Evolutionary conservation across 495 filamentous ascomycete genomes (phyloP).

Genomic region (Tetracladium setigerum): DNA sequence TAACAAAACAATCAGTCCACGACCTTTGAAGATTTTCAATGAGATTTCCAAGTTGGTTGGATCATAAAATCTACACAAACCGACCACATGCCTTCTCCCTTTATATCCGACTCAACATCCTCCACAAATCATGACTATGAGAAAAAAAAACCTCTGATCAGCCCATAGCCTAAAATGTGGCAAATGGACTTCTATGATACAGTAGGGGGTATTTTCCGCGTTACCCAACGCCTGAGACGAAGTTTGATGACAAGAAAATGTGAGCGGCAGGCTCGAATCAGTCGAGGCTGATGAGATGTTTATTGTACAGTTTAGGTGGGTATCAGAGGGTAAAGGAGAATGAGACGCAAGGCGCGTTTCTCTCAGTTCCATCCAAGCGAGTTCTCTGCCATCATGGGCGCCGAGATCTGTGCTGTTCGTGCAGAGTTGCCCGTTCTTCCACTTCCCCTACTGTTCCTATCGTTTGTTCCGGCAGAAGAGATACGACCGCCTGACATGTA

Average conservation of each 20-base stretch:
- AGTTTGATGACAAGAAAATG: slow-evolving; percentile 20
- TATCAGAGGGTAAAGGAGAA: slow-evolving; percentile 7
- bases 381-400: slow-evolving; percentile 93
- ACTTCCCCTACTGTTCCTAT: slow-evolving; percentile 60
- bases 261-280: slow-evolving; percentile 6
- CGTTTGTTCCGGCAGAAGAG: slow-evolving; percentile 37
- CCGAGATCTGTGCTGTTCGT: slow-evolving; percentile 61
- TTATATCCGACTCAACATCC: slow-evolving; percentile 1
- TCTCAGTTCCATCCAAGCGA: slow-evolving; percentile 94
- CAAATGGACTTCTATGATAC: slow-evolving; percentile 9
- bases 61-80: slow-evolving; percentile 19
- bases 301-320: slow-evolving; percentile 17
- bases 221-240: slow-evolving; percentile 18
- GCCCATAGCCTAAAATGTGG: slow-evolving; percentile 15
- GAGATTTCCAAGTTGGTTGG: slow-evolving; percentile 14
- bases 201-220: slow-evolving; percentile 19
- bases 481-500: slow-evolving; percentile 45
- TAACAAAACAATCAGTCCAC: too few relatives aligned
- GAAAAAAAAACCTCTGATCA: slow-evolving; percentile 21
- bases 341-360: slow-evolving; percentile 7
- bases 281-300: slow-evolving; percentile 2
- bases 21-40: not conserved
- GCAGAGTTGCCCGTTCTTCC: slow-evolving; percentile 65
- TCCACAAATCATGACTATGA: slow-evolving; percentile 1
- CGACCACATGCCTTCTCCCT: not conserved